Conservation (phyloP, 352 stramenopile genomes). For the Globisporangium orthogonon region DNA sequence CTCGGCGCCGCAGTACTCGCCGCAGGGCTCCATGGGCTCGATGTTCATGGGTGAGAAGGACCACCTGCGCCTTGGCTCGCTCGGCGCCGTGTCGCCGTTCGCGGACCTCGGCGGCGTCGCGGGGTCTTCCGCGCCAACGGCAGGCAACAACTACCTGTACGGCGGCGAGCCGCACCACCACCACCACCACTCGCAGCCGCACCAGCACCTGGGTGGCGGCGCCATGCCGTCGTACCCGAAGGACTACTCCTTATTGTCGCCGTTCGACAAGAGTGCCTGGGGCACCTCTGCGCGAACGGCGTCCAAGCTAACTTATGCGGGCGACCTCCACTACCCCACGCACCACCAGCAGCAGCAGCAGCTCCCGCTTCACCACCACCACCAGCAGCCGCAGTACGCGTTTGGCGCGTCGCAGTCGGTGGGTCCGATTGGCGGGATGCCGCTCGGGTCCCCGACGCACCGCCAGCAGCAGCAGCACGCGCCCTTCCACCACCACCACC, state of each 20-base stretch:
- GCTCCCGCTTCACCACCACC: slow-evolving; percentile 4
- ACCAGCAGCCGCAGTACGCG: slow-evolving; percentile 2
- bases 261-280: slow-evolving; percentile 57
- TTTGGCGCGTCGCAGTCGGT: slow-evolving; percentile 4
- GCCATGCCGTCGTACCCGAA: slow-evolving; percentile 44
- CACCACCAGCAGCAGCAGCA: not conserved
- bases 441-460: slow-evolving; percentile 13
- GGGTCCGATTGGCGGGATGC: slow-evolving; percentile 25
- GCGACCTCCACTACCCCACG: slow-evolving; percentile 26
- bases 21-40: slow-evolving; percentile 28
- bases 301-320: slow-evolving; percentile 48
- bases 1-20: slow-evolving; percentile 45
- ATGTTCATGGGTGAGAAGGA: slow-evolving; percentile 61
- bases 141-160: slow-evolving; percentile 26
- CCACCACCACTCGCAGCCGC: not conserved
- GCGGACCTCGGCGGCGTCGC: slow-evolving; percentile 20
- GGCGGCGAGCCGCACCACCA: slow-evolving; percentile 5
- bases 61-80: slow-evolving; percentile 14
- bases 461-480: slow-evolving; percentile 7
- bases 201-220: slow-evolving; percentile 15
- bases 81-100: slow-evolving; percentile 22
- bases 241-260: slow-evolving; percentile 59
- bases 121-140: slow-evolving; percentile 19
- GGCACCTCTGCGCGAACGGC: slow-evolving; percentile 11
- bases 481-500: not conserved